Percentiles rank a stretch among this genome's conserved stretches.
These are phyloP conservation scores for Beauveria bassiana DNA, from an alignment of 2,329 filamentous ascomycete species.

Conservation along the genomic window DNA sequence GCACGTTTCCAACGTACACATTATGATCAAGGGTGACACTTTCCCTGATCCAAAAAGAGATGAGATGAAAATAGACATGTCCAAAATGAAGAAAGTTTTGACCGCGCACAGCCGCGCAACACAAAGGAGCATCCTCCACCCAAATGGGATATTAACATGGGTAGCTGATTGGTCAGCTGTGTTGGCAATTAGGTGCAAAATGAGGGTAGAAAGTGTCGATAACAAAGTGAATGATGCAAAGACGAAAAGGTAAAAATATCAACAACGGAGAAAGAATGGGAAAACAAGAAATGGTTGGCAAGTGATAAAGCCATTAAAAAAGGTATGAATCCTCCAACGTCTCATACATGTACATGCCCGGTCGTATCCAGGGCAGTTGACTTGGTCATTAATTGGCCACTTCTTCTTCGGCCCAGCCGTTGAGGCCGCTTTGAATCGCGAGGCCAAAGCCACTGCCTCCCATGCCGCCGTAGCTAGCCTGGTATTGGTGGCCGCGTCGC, in stretches of 20 bases:
- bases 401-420: conserved; percentile 62
- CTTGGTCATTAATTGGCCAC: conserved; percentile 43
- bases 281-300: background rate
- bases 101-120: conserved; percentile 1
- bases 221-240: conserved; percentile 5
- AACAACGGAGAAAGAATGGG: conserved; percentile 14
- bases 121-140: background rate
- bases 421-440: conserved; percentile 55
- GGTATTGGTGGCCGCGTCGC: conserved; percentile 58
- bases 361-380: conserved; percentile 13
- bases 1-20: conserved; percentile 9
- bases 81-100: background rate
- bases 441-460: conserved; percentile 49
- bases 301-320: conserved; percentile 15
- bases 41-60: background rate
- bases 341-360: background rate
- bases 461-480: conserved; percentile 54
- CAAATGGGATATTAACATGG: conserved; percentile 23
- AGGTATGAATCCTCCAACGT: conserved; percentile 13
- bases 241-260: background rate
- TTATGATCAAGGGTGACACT: background rate
- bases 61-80: conserved; percentile 1
- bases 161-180: background rate
- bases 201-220: conserved; percentile 9
- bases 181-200: conserved; percentile 8